Base-by-base conservation (phyloP, 2,329 filamentous ascomycete species). In the Ceratocystis destructans region DNA sequence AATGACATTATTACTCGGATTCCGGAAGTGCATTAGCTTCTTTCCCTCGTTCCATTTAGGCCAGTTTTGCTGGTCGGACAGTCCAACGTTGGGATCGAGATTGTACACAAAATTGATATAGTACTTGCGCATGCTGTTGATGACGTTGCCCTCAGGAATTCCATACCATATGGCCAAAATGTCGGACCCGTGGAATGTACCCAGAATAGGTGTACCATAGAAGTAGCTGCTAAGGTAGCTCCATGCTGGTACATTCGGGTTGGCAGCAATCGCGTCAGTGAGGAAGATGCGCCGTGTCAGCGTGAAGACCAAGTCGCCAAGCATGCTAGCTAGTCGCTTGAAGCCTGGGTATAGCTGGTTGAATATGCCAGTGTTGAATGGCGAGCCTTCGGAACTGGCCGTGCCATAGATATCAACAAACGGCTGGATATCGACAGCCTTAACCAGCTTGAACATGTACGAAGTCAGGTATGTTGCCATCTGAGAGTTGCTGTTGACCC, bases 341-440 rank as follows among this genome's bases (percentile, higher is more conserved):
- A 80, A 87, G 70, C 87, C 80, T 0, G 84, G 83, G 70, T 86
- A 87, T 72, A 81, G 79, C 71, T 86, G 82, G 73, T 87, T 84
- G 12, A 82, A 67, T 0, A 76, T 62, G 1, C 79, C 76, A 0
- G 85, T 87, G 59, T 80, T 76, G 76, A 84, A 87, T 0, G 86
- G 86, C 0, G 80, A 82, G 59, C 84, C 84, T 57, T 79, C 75
- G 0, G 79, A 81, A 45, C 84, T 82, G 55, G 78, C 74, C 12
- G 75, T 72, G 2, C 74, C 71, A 71, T 88, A 88, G 0, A 77
- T 80, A 22, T 72, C 75, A 2, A 87, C 77, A 0, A 87, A 74
- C 0, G 73, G 74, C 2, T 75, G 70, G n/a, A 88, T 72, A 28
- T 79, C 74, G 0, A 46, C 61, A 8, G 62, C 66, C 71, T 73